Conservation (phyloP, 2,329 filamentous ascomycete genomes). For the Chaetoscypha palmicola region DNA sequence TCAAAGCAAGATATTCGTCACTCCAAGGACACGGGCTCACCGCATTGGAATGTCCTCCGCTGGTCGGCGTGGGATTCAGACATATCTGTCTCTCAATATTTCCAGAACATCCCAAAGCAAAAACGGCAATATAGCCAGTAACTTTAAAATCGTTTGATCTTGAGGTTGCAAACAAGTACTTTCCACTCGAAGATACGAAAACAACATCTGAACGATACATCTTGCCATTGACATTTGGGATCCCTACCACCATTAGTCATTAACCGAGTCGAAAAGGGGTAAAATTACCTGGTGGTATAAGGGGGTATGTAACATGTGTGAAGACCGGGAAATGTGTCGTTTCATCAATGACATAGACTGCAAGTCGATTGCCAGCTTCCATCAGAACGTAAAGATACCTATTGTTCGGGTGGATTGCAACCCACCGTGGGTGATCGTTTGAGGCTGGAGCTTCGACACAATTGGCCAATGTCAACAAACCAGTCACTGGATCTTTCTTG, state of each 20-base stretch:
- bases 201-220: slow-evolving; percentile 86
- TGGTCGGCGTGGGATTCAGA: slow-evolving; percentile 77
- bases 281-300: slow-evolving; percentile 66
- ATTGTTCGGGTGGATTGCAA: slow-evolving; percentile 72
- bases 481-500: slow-evolving; percentile 55
- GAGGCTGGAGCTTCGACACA: slow-evolving; percentile 63
- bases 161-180: slow-evolving; percentile 79
- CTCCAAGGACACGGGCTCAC: slow-evolving; percentile 78
- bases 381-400: slow-evolving; percentile 79
- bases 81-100: slow-evolving; percentile 72
- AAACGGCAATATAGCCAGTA: slow-evolving; percentile 77
- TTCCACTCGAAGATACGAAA: slow-evolving; percentile 58
- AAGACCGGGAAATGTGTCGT: slow-evolving; percentile 68
- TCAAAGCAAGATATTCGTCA: slow-evolving; percentile 85
- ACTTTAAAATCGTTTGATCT: slow-evolving; percentile 68
- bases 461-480: slow-evolving; percentile 62
- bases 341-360: slow-evolving; percentile 73
- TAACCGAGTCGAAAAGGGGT: not conserved
- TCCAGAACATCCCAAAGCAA: slow-evolving; percentile 61
- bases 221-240: slow-evolving; percentile 34
- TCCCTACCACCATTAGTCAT: slow-evolving; percentile 21
- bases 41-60: slow-evolving; percentile 82
- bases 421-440: slow-evolving; percentile 79
- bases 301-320: slow-evolving; percentile 67
- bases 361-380: slow-evolving; percentile 81